Conservation (phyloP, 2,329 filamentous ascomycete genomes). For the Talaromyces sp. region DNA sequence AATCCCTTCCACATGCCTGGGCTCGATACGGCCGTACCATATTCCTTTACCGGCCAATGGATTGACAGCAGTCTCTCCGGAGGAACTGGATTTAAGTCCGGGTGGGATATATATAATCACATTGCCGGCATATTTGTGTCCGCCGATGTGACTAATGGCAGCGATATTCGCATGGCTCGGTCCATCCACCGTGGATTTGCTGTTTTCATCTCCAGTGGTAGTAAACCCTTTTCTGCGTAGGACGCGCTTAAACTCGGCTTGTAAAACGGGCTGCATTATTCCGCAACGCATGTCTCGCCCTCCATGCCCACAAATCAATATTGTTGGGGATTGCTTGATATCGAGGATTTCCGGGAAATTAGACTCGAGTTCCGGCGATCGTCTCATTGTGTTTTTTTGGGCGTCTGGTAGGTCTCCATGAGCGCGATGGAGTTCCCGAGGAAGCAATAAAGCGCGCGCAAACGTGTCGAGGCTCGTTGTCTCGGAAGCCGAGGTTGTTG, state of each 20-base stretch:
- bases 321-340: constrained; percentile 50
- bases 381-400: constrained; percentile 24
- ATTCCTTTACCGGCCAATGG: constrained; percentile 50
- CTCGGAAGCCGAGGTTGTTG: constrained; percentile 5
- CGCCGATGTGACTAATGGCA: constrained; percentile 75
- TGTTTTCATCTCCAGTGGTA: constrained; percentile 12
- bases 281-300: constrained; percentile 79
- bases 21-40: constrained; percentile 78
- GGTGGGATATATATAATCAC: constrained; percentile 70
- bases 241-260: constrained; percentile 59
- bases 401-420: constrained; percentile 25
- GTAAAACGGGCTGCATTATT: constrained; percentile 67
- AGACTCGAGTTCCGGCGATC: constrained; percentile 45
- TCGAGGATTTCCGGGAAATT: constrained; percentile 58
- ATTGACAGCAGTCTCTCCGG: constrained; percentile 2
- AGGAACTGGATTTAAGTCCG: constrained; percentile 16
- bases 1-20: constrained; percentile 85
- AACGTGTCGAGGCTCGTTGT: constrained; percentile 38
- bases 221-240: constrained; percentile 26
- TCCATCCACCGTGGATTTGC: constrained; percentile 19
- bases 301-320: constrained; percentile 85
- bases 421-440: constrained; percentile 26
- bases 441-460: constrained; percentile 36
- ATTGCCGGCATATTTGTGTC: constrained; percentile 93
- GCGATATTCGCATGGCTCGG: constrained; percentile 34